Evolutionary conservation across 1,139 yeast genomes (phyloP).

Genomic region (Komagataea norvegica): DNA sequence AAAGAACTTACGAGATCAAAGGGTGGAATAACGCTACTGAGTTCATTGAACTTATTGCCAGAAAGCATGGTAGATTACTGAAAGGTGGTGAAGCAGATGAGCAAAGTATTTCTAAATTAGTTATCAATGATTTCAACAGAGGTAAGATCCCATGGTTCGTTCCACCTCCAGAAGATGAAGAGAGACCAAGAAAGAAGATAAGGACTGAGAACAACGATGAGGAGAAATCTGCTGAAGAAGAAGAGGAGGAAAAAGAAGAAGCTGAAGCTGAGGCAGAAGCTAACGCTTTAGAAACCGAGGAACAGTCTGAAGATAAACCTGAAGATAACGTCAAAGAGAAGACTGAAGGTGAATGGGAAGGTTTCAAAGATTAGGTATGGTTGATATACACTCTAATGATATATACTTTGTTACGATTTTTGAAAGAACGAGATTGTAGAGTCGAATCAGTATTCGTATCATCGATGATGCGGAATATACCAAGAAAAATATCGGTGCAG

Average conservation of each 20-base stretch:
- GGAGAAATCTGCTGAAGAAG: too few relatives aligned
- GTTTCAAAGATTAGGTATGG: slow-evolving; percentile 22
- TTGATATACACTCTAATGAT: too few relatives aligned
- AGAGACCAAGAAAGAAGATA: slow-evolving; percentile 40
- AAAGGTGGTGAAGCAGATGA: slow-evolving; percentile 99
- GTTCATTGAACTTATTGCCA: slow-evolving; percentile 84
- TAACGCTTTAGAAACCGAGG: slow-evolving; percentile 11
- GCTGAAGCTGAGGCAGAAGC: slow-evolving; percentile 25
- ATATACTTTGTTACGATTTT: too few relatives aligned
- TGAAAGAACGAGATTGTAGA: too few relatives aligned
- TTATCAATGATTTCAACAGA: slow-evolving; percentile 90
- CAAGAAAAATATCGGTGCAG: too few relatives aligned
- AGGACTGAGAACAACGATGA: slow-evolving; percentile 34
- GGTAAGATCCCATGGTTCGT: slow-evolving; percentile 99
- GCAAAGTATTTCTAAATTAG: slow-evolving; percentile 84
- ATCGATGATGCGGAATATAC: too few relatives aligned
- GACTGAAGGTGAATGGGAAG: slow-evolving; percentile 23
- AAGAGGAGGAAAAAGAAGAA: slow-evolving; percentile 14
- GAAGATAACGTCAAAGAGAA: slow-evolving; percentile 4
- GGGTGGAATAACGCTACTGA: slow-evolving; percentile 88
- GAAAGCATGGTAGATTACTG: slow-evolving; percentile 85
- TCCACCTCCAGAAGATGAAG: slow-evolving; percentile 79
- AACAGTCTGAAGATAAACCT: slow-evolving; percentile 3
- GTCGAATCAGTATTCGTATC: not conserved
- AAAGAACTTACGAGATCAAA: slow-evolving; percentile 88